Evolutionary conservation across 148 eudicot genomes (phyloP).

Genomic region (Persicaria tinctoria): DNA sequence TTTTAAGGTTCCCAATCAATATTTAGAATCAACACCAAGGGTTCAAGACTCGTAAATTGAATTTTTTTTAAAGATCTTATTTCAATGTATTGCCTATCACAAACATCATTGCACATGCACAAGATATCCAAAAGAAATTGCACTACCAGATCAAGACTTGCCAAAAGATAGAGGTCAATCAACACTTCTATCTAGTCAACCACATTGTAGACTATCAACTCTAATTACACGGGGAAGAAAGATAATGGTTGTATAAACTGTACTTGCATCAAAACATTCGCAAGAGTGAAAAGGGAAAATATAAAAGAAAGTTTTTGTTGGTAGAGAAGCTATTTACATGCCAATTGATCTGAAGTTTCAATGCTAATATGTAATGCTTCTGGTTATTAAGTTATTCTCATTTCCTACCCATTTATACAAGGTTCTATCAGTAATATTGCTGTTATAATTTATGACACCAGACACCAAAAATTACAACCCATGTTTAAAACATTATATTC

Average conservation of each 20-base stretch:
- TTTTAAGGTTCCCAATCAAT: neutral
- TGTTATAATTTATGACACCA: neutral
- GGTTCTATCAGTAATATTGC: neutral
- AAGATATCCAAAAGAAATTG: neutral
- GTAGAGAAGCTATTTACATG: neutral
- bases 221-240: neutral
- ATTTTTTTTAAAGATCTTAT: neutral
- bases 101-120: neutral
- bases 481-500: neutral
- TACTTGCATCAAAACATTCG: conserved; percentile 41
- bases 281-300: conserved; percentile 5
- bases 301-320: neutral
- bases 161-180: neutral
- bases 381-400: conserved; percentile 22
- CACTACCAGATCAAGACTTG: neutral
- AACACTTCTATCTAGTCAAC: conserved; percentile 1
- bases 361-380: conserved; percentile 4
- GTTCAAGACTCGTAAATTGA: neutral
- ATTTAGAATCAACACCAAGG: neutral
- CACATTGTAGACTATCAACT: neutral
- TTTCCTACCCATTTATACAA: conserved; percentile 13
- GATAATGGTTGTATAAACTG: conserved; percentile 14
- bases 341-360: neutral
- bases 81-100: neutral
- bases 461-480: neutral